Base-by-base conservation (phyloP, 2,329 filamentous ascomycete genomes). In the Microascus cirrosus region DNA sequence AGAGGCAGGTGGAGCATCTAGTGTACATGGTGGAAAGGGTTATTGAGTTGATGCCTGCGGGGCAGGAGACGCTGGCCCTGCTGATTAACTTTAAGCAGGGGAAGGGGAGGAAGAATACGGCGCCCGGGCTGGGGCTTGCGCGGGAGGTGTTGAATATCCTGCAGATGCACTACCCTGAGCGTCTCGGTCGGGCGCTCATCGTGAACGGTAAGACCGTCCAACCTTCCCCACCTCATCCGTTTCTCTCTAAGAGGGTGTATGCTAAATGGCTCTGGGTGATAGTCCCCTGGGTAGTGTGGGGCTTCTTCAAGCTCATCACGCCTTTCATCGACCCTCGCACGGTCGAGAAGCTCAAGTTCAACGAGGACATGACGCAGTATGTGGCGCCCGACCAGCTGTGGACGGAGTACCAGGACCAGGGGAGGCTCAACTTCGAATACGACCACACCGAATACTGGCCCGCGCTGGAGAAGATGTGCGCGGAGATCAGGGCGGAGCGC, bases 281-380 rank as follows among this genome's bases (percentile, higher is more conserved):
- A 93, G 89, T 96, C 54, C 93, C 93, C 0, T 96, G 90, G 84
- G 81, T 95, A 62, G 89, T 97, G 61, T 86, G 83, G 71, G 89
- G 89, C 55, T 99, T 99, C 80, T 95, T 97, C 80, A 96, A 95
- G 73, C 77, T 96, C 65, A 92, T 99, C 73, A 91, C 85, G 4
- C 91, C 93, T 45, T 96, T 99, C 73, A 96, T 99, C 73, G 94
- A 99, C 72, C 94, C 94, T 8, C 76, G 92, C 65, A 99, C 94
- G 11, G 85, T 89, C 59, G 85, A 94, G 67, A 99, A 99, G 78
- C 85, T 99, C 75, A 95, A 94, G 76, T 96, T 96, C 80, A 96
- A 97, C 77, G 91, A 96, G 71, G 88, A 95, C 68, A 85, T 96
- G 76, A 80, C 80, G 64, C 77, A 88, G 63, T 90, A 91, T 69